These are phyloP conservation scores for Colletotrichum tropicale DNA, from an alignment of 2,329 filamentous ascomycete genomes.

Conservation along the genomic window DNA sequence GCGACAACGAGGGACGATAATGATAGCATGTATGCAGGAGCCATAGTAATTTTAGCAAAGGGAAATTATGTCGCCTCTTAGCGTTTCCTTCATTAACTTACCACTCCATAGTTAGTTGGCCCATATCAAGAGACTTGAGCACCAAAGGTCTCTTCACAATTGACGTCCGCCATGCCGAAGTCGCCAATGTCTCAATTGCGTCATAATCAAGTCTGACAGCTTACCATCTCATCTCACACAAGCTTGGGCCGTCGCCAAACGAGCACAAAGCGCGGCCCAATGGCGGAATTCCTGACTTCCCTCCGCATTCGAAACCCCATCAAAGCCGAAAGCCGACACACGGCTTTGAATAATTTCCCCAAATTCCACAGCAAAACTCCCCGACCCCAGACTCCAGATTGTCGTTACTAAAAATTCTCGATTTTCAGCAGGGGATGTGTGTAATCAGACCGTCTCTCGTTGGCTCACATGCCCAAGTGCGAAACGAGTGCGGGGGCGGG, in stretches of 20 bases:
- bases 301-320: not conserved
- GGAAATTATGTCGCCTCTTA: not conserved
- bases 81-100: not conserved
- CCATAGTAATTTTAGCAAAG: not conserved
- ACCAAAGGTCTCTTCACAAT: not conserved
- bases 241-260: constrained; percentile 1
- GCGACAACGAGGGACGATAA: not conserved
- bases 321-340: not conserved
- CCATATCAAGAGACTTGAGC: accelerated
- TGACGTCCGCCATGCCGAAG: not conserved
- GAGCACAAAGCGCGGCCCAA: not conserved
- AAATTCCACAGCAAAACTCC: not conserved
- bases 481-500: constrained; percentile 3
- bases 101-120: not conserved
- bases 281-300: not conserved
- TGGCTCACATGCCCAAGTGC: constrained; percentile 11
- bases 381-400: not conserved
- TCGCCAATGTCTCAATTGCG: not conserved
- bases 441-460: constrained; percentile 6
- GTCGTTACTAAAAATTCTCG: not conserved
- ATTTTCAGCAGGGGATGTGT: not conserved
- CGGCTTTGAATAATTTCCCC: not conserved
- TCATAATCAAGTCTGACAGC: not conserved
- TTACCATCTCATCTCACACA: not conserved
- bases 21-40: not conserved